Evolutionary conservation across 306 rosid species (phyloP).

Genomic region (Malus domestica): ASM211411v1 NC_041798.1:28388001-28388500

Average conservation of each 20-base stretch:
- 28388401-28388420: conserved; percentile 48
- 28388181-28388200: background rate
- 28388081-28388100: background rate
- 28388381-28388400: conserved; percentile 31
- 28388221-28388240: background rate
- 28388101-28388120: background rate
- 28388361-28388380: background rate
- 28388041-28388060: background rate
- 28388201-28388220: background rate
- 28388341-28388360: background rate
- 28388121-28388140: background rate
- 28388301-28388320: background rate
- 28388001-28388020: background rate
- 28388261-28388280: background rate
- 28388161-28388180: background rate
- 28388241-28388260: background rate
- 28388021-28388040: background rate
- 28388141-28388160: background rate
- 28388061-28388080: background rate
- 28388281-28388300: background rate
- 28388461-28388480: conserved; percentile 70
- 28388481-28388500: conserved; percentile 72
- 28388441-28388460: conserved; percentile 57
- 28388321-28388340: background rate
- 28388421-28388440: conserved; percentile 82